These are phyloP conservation scores for Thalassiosira hispida DNA, from an alignment of 352 stramenopile species.

Conservation along the genomic window DNA sequence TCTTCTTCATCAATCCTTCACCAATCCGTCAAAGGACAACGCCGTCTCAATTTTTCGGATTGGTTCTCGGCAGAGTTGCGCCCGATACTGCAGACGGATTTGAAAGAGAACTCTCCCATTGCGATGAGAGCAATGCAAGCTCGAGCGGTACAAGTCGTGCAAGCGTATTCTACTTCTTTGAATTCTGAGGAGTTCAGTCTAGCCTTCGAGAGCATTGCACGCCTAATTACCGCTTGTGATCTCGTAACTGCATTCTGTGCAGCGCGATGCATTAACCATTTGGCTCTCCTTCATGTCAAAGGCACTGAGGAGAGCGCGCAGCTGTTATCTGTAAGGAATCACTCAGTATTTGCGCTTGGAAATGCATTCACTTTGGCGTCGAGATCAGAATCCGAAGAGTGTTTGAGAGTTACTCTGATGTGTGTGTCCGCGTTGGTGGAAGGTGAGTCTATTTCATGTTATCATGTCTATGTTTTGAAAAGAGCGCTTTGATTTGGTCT, in stretches of 20 bases:
- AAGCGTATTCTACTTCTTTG: slow-evolving; percentile 37
- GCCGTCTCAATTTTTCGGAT: slow-evolving; percentile 46
- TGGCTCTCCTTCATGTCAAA: slow-evolving; percentile 32
- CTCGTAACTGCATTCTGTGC: slow-evolving; percentile 38
- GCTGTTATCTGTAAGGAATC: slow-evolving; percentile 21
- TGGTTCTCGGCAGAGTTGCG: slow-evolving; percentile 32
- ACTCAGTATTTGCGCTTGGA: slow-evolving; percentile 36
- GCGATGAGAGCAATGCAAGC: slow-evolving; percentile 42
- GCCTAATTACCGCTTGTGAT: slow-evolving; percentile 32
- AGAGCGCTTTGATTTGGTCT: too few species aligned
- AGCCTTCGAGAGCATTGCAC: slow-evolving; percentile 29
- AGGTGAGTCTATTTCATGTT: slow-evolving; percentile 15
- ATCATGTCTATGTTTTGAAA: background rate
- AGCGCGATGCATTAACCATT: slow-evolving; percentile 39
- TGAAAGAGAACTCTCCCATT: slow-evolving; percentile 21
- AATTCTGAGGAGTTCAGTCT: slow-evolving; percentile 33
- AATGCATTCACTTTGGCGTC: slow-evolving; percentile 48
- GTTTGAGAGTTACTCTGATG: slow-evolving; percentile 32
- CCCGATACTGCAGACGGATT: slow-evolving; percentile 25
- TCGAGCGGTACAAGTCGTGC: slow-evolving; percentile 27
- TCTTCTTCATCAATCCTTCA: too few species aligned
- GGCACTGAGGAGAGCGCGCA: slow-evolving; percentile 19
- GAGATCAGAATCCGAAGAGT: slow-evolving; percentile 38
- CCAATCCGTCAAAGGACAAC: too few species aligned
- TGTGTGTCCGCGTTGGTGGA: slow-evolving; percentile 42